These are phyloP conservation scores for Lodderomyces theae DNA, from an alignment of 1,139 yeast species.

Conservation along the genomic window DNA sequence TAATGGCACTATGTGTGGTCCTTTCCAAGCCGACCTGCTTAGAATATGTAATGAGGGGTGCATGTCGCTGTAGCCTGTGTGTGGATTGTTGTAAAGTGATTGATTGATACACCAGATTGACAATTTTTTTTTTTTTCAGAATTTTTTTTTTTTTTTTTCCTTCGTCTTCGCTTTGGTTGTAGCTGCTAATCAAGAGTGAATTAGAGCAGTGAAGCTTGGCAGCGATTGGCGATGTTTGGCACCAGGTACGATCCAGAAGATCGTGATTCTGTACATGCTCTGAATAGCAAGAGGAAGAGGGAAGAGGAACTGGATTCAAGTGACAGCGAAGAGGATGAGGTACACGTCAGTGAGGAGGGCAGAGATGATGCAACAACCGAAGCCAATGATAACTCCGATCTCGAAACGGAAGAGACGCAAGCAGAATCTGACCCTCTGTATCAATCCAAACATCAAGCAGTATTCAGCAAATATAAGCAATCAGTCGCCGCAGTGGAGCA, in stretches of 20 bases:
- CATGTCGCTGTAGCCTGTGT: constrained; percentile 37
- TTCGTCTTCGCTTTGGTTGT: neutral
- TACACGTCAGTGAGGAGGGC: constrained; percentile 10
- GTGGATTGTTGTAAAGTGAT: neutral
- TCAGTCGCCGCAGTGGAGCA: constrained; percentile 14
- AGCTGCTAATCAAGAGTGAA: neutral
- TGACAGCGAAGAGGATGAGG: constrained; percentile 16
- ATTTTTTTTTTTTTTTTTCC: neutral
- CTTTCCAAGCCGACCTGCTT: constrained; percentile 79
- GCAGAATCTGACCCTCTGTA: constrained; percentile 19
- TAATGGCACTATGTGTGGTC: constrained; percentile 91
- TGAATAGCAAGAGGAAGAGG: constrained; percentile 19
- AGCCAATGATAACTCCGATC: constrained; percentile 6
- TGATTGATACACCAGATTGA: neutral
- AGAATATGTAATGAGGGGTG: constrained; percentile 54
- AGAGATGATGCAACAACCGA: constrained; percentile 8
- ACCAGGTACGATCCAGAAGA: constrained; percentile 11
- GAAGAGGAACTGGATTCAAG: constrained; percentile 14
- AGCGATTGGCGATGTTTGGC: constrained; percentile 8
- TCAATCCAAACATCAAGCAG: constrained; percentile 28
- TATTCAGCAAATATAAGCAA: constrained; percentile 30
- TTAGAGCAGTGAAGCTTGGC: too few relatives aligned
- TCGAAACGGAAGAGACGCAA: constrained; percentile 12
- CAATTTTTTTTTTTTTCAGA: neutral
- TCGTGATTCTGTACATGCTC: neutral